phyloP scores from a whole-genome alignment of 1,284 basidiomycete genomes.

The Heterobasidion parviporum region DNA sequence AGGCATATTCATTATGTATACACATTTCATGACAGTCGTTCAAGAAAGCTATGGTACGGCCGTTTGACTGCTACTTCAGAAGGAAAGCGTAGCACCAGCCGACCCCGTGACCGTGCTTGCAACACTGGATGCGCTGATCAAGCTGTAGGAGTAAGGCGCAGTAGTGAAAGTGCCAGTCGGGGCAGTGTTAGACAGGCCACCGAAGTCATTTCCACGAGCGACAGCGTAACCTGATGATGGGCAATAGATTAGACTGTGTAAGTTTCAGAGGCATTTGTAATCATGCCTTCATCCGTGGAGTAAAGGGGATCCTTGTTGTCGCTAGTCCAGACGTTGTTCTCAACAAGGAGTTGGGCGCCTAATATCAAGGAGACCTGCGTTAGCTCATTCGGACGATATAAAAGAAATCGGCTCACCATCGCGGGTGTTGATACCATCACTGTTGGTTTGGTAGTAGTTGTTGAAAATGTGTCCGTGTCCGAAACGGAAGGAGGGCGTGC shows the following conservation, averaged over 20 bases:
- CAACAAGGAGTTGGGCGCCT: not conserved
- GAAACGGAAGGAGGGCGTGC: not conserved
- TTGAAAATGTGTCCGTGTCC: not conserved
- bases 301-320: not conserved
- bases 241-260: too few species aligned
- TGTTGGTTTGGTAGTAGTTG: not conserved
- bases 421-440: not conserved
- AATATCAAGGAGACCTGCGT: not conserved
- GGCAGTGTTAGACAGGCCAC: not conserved
- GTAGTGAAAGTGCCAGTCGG: not conserved
- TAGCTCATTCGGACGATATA: not conserved
- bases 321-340: not conserved
- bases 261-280: not conserved
- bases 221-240: not conserved
- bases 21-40: too few species aligned
- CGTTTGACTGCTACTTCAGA: not conserved
- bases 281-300: not conserved
- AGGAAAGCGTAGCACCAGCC: not conserved
- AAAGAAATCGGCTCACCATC: not conserved
- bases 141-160: not conserved
- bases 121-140: not conserved
- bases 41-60: too few species aligned
- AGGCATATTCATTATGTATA: too few species aligned
- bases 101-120: not conserved
- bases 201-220: not conserved